Evolutionary conservation across 441 rosid species (phyloP), one percentile per base, ranked within the genome.

Genomic region (Jatropha podagrica): DNA sequence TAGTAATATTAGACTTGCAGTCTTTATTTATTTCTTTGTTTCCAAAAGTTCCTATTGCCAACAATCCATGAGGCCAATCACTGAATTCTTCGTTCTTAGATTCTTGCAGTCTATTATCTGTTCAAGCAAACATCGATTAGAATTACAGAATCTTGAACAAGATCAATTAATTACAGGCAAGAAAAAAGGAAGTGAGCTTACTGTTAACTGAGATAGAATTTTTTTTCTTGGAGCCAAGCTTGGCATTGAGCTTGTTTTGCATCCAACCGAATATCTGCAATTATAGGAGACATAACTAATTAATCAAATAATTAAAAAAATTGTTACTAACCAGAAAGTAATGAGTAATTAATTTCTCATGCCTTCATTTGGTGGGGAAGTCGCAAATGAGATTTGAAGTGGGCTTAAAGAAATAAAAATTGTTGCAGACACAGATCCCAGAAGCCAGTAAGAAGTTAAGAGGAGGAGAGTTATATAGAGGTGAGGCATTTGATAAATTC

Each of bases 261-360:
- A 89, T 84, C 97, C 97, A 92, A 75, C 79, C 74, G 59, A 88
- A 85, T 64, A 87, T 74, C 95, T 92, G 89, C 76, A 82, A 54
- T 52, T 38, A 67, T 65, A 46, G 60, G 52, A 70, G 7, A 74
- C 46, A 78, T 56, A 38, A 77, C 17, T n/a, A 51, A n/a, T 68
- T n/a, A 18, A 49, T 49, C 1, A 27, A 26, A 40, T 5, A 0
- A n/a, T 14, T 2, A 56, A 7, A 9, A 9, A 56, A 56, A 48
- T 48, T 48, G 52, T 17, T 17, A 26, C 0, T 32, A 61, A 62
- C 1, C 12, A 38, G 12, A 38, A 2, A n/a, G 13, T 3, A 13
- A 26, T 10, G 55, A 51, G 55, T 14, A 51, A 18, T 5, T 7
- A 56, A 56, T 5, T 51, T 14, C 66, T 40, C 74, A 59, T 27